Evolutionary conservation across 306 rosid genomes (phyloP), one percentile per base, ranked within the genome.

Genomic region (Inga laurina): DNA sequence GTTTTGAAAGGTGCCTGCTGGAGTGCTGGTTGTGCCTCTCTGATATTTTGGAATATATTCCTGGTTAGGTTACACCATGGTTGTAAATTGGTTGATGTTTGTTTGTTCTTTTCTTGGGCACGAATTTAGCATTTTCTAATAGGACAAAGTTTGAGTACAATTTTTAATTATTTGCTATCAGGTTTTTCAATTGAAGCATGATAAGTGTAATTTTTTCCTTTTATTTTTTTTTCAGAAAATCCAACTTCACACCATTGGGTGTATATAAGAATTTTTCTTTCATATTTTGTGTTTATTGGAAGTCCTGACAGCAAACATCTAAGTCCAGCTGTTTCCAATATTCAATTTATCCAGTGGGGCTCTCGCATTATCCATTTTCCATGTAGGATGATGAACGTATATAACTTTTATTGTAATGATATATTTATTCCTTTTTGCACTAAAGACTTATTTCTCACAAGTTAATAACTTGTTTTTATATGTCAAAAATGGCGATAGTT

Each of bases 51-150:
- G 73, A 81, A 61, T 81, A 21, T 81, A 85, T 76, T 56, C 84
- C 79, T 86, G 76, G 82, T 78, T 83, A 82, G 90, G 89, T 87
- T 91, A 61, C n/a, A 27, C 87, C 59, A 68, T 66, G 84, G 82
- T 78, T 88, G 82, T 88, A 66, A 79, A 76, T 82, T 78, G 76
- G 83, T 88, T 80, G 4, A 15, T 75, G 75, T 81, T 57, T 73
- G 70, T 52, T 74, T 69, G 74, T 88, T 88, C 76, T 76, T 85
- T 91, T 27, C 30, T 27, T 27, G 30, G 82, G 85, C 78, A 74
- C 84, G 85, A 81, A 75, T 39, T 70, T 19, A 19, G 30, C 46
- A 35, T 68, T 37, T 4, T 10, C 41, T 19, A 7, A 8, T 37
- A 18, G 74, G 74, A 37, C 74, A 37, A 43, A 41, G 43, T 0